These are phyloP conservation scores for Cercospora sp. DNA, from an alignment of 2,329 filamentous ascomycete genomes.

Conservation along the genomic window DNA sequence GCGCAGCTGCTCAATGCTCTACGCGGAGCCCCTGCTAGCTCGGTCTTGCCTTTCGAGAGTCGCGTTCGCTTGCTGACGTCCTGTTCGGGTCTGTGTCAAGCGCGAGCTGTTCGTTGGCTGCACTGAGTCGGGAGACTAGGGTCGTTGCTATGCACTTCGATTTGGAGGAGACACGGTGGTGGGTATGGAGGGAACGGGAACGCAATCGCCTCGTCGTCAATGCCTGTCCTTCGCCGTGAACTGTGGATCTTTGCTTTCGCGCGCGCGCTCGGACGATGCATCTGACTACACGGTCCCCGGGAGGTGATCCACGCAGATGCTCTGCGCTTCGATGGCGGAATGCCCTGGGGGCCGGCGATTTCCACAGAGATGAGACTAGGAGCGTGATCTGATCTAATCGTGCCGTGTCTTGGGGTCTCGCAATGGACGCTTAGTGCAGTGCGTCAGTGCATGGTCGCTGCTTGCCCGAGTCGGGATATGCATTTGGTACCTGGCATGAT, in stretches of 20 bases:
- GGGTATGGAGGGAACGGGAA: conserved; percentile 9
- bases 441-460: conserved; percentile 10
- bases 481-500: conserved; percentile 31
- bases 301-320: conserved; percentile 8
- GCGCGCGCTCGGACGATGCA: conserved; percentile 1
- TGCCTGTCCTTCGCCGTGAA: conserved; percentile 10
- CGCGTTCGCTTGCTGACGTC: conserved; percentile 7
- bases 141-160: conserved; percentile 9
- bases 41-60: not conserved
- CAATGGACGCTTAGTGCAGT: not conserved
- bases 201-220: conserved; percentile 13
- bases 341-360: not conserved
- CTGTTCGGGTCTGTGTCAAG: conserved; percentile 11
- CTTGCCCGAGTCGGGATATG: conserved; percentile 22
- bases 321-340: conserved; percentile 2
- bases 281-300: not conserved
- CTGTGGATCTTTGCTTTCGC: conserved; percentile 9
- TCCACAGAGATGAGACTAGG: not conserved
- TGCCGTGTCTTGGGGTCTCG: conserved; percentile 7
- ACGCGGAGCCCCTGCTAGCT: conserved; percentile 12
- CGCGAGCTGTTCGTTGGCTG: conserved; percentile 14
- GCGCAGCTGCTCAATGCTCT: conserved; percentile 16
- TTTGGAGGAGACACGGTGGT: conserved; percentile 15
- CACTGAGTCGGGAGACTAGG: not conserved
- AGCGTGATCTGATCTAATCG: conserved; percentile 10